Conservation (phyloP, 2,329 filamentous ascomycete species). For the Orbilia quercus region DNA sequence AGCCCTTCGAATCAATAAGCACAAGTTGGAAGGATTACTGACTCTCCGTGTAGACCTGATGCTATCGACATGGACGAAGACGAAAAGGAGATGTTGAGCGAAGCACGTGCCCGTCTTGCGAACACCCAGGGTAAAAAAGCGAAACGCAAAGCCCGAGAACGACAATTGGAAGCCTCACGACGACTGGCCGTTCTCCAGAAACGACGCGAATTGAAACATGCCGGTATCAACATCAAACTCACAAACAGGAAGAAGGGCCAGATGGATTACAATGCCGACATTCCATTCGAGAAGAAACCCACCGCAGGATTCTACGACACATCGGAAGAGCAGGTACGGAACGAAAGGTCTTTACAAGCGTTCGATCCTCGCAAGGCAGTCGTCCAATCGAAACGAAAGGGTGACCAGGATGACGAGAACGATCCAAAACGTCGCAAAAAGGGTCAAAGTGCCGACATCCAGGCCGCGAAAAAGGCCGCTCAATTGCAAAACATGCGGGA, state of each 20-base stretch:
- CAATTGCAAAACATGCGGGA: slow-evolving; percentile 95
- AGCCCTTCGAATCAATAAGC: not conserved
- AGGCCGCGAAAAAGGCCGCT: slow-evolving; percentile 87
- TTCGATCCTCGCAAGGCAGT: slow-evolving; percentile 95
- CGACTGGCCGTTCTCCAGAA: slow-evolving; percentile 92
- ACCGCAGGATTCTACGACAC: slow-evolving; percentile 94
- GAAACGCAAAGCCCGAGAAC: slow-evolving; percentile 94
- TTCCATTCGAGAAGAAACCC: slow-evolving; percentile 94
- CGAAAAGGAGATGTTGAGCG: slow-evolving; percentile 99
- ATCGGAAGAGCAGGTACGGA: slow-evolving; percentile 78
- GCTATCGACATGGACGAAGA: slow-evolving; percentile 98
- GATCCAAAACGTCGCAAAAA: slow-evolving; percentile 73
- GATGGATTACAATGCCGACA: slow-evolving; percentile 99
- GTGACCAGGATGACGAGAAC: slow-evolving; percentile 83
- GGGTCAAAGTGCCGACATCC: slow-evolving; percentile 77
- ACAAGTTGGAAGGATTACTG: slow-evolving; percentile 1
- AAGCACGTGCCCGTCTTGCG: slow-evolving; percentile 92
- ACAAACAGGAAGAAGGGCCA: slow-evolving; percentile 90
- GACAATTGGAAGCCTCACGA: slow-evolving; percentile 93
- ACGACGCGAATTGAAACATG: slow-evolving; percentile 93
- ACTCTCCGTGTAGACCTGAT: slow-evolving; percentile 66
- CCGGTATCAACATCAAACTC: slow-evolving; percentile 98
- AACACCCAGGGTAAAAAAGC: slow-evolving; percentile 99
- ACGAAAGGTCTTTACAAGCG: slow-evolving; percentile 83
- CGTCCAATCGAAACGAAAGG: slow-evolving; percentile 90